Conservation (phyloP, 306 rosid genomes). For the Cucurbita pepo region DNA sequence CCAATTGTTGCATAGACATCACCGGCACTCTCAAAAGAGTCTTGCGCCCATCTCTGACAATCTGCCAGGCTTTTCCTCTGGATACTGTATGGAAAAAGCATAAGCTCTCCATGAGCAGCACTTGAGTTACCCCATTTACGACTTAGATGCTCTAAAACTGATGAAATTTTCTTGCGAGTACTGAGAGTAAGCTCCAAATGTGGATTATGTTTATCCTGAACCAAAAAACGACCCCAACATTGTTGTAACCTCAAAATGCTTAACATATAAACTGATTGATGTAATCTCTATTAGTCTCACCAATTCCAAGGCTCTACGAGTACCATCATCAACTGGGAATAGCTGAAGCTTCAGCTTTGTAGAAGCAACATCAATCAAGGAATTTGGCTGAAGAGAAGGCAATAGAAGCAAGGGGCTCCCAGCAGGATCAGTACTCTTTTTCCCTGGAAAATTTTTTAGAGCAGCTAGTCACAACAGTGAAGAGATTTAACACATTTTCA, state of each 20-base stretch:
- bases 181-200: slow-evolving; percentile 88
- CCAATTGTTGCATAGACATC: slow-evolving; percentile 66
- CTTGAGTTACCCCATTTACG: slow-evolving; percentile 95
- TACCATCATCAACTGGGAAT: slow-evolving; percentile 80
- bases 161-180: slow-evolving; percentile 80
- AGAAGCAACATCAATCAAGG: slow-evolving; percentile 31
- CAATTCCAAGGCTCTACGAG: slow-evolving; percentile 86
- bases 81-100: slow-evolving; percentile 62
- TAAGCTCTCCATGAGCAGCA: slow-evolving; percentile 69
- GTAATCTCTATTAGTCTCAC: slow-evolving; percentile 27
- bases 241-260: slow-evolving; percentile 2
- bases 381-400: slow-evolving; percentile 38
- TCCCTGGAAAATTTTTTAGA: slow-evolving; percentile 34
- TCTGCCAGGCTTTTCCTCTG: slow-evolving; percentile 50
- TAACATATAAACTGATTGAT: not conserved
- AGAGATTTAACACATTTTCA: slow-evolving; percentile 10
- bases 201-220: slow-evolving; percentile 88
- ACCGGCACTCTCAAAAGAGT: slow-evolving; percentile 61
- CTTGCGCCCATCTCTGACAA: slow-evolving; percentile 70
- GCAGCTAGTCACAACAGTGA: not conserved
- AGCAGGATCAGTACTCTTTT: slow-evolving; percentile 26
- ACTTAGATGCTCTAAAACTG: slow-evolving; percentile 81
- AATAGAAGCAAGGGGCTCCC: slow-evolving; percentile 27
- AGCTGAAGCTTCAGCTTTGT: slow-evolving; percentile 82
- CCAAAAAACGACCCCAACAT: not conserved